Evolutionary conservation across 352 stramenopile genomes (phyloP), one percentile per base, ranked within the genome.

Genomic region (Phytophthora sp.): DNA sequence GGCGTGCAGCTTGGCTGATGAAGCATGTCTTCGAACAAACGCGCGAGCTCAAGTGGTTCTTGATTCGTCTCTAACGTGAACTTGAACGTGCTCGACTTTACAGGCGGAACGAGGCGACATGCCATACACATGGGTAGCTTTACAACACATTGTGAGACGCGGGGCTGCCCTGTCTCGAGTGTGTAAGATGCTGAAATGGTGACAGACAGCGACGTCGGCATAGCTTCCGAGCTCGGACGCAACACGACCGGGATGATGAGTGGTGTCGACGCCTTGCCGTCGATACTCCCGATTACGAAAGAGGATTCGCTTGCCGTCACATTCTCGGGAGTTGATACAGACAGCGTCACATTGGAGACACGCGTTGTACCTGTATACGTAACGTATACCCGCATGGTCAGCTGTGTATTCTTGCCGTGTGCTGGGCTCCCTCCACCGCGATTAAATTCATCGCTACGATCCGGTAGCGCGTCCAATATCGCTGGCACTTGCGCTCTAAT

Each of bases 51-150:
- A 7, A 91, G 66, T 7, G 88, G 84, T n/a, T 84, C 79, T 35
- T 90, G 73, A 55, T 96, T 95, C 4, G 89, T 96, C 64, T 95
- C 86, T 3, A 97, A 70, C 3, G 86, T 97, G 58, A 97, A 93
- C 53, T 96, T 96, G 70, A 91, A 93, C 7, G 76, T 90, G 55
- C 83, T 90, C 0, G 78, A 80, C 66, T 96, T 97, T 33, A 93
- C 77, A 0, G 87, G 80, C 27, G 87, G 80, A 9, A 94, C 83
- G 21, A 96, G 71, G 0, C 77, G 72, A n/a, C 76, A 91, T 5
- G 69, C 69, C 50, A 97, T 69, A 27, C 74, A 89, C 73, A 97
- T 81, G 3, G 92, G 90, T 27, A 97, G 68, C 47, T 74, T 71
- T 1, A 96, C 72, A 11, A 66, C 66, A 39, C 77, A 84, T 41